These are phyloP conservation scores for Berkeleyomyces basicola DNA, from an alignment of 2,329 filamentous ascomycete species.

Conservation along the genomic window DNA sequence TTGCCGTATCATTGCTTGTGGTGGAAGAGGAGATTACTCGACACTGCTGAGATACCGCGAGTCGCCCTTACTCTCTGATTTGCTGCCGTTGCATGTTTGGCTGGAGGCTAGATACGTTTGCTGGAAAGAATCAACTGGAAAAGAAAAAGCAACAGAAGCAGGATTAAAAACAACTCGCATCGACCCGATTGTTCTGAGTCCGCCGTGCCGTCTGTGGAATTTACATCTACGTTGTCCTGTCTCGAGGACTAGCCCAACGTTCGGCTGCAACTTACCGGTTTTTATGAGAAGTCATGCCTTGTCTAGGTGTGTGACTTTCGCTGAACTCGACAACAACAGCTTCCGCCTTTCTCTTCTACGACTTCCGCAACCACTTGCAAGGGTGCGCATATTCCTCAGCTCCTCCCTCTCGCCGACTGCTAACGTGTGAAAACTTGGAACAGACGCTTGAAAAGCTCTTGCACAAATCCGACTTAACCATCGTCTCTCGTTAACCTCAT, in stretches of 20 bases:
- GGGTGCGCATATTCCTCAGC: background rate
- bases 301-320: conserved; percentile 10
- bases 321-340: background rate
- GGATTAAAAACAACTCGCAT: background rate
- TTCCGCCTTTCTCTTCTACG: background rate
- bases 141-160: background rate
- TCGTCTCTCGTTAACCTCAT: background rate
- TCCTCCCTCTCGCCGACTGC: background rate
- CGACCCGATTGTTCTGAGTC: background rate
- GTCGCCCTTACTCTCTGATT: background rate
- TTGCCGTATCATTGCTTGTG: background rate
- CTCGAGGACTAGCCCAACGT: background rate
- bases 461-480: background rate
- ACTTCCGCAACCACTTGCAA: background rate
- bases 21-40: background rate
- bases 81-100: background rate
- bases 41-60: background rate
- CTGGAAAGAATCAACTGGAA: background rate
- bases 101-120: background rate
- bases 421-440: background rate
- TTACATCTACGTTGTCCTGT: background rate
- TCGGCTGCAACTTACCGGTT: background rate
- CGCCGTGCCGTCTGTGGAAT: background rate
- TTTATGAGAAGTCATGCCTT: conserved; percentile 4
- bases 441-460: background rate